Percentiles rank a stretch among this genome's conserved stretches.
Evolutionary conservation across 2,329 filamentous ascomycete species (phyloP).

Genomic region (Fusarium incarnatum): DNA sequence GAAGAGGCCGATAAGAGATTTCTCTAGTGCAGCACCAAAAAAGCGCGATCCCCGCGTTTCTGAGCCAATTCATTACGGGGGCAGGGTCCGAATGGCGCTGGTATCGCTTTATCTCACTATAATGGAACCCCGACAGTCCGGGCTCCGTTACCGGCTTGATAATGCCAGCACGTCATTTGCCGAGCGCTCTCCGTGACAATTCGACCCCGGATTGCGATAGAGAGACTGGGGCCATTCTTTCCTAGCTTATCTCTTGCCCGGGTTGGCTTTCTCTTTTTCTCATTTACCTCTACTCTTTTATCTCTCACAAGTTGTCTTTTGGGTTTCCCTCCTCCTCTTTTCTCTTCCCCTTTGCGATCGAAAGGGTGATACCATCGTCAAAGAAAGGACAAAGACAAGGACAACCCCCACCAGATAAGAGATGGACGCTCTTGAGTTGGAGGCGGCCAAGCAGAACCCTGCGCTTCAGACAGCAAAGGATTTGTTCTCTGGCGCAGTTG

Average conservation of each 20-base stretch:
- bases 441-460: slow-evolving; percentile 50
- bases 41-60: neutral
- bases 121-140: slow-evolving; percentile 34
- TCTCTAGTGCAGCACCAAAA: neutral
- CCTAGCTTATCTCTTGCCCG: slow-evolving; percentile 9
- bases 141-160: slow-evolving; percentile 47
- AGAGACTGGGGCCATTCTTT: neutral
- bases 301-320: slow-evolving; percentile 1
- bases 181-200: slow-evolving; percentile 36
- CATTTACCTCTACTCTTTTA: slow-evolving; percentile 3
- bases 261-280: neutral
- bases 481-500: slow-evolving; percentile 88
- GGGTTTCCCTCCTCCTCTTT: neutral
- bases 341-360: neutral
- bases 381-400: neutral
- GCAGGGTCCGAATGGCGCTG: slow-evolving; percentile 19
- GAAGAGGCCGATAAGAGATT: slow-evolving; percentile 15
- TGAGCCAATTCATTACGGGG: slow-evolving; percentile 6
- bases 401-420: slow-evolving; percentile 6
- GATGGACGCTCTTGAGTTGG: slow-evolving; percentile 53
- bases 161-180: slow-evolving; percentile 49
- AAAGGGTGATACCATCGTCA: neutral
- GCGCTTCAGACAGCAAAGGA: slow-evolving; percentile 81
- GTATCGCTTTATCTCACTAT: slow-evolving; percentile 28
- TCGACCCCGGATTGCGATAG: slow-evolving; percentile 45